Base-by-base conservation (phyloP, 495 filamentous ascomycete species). In the Penicillium manginii region DNA sequence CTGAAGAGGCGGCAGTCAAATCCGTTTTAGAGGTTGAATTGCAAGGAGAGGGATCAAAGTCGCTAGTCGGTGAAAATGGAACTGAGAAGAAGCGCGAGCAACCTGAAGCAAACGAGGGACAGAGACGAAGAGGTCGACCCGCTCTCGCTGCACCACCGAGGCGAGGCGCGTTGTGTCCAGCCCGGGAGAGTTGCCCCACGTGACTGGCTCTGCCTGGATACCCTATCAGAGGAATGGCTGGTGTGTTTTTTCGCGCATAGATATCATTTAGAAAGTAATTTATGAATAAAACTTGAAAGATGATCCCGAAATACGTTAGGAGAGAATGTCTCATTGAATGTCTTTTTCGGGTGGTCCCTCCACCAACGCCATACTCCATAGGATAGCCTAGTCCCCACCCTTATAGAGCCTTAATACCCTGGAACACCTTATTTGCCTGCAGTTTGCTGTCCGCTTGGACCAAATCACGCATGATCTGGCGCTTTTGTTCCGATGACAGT, bases 341-440 rank as follows among this genome's bases (percentile, higher is more conserved):
- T 22, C 17, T 52, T 58, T 52, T 22, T 29, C 55, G 18, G 19
- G 17, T 45, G 40, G 40, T 45, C 40, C 15, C 40, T 46, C 53
- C 55, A 17, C 31, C 3, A 53, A 68, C 63, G 52, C 66, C 66
- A 57, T 32, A 61, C 55, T 52, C 54, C 61, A 45, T 50, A 3
- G 9, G 32, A 59, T 21, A 55, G 17, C 49, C 23, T 48, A 18
- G 43, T 45, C 23, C 18, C 15, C 22, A 29, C 17, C 37, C 32
- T 48, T 69, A 98, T 67, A 98, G 73, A 51, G 89, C 84, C 79
- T 89, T 88, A 22, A 97, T 85, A n/a, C 86, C 86, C 73, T 92
- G 81, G 69, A 98, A 98, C 59, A 97, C 96, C 19, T 89, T 90
- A 71, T 97, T 97, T 39, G 80, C 83, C 58, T 88, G 73, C 68